Conservation (phyloP, 305 asterid species). For the Rubia peregrina region DNA sequence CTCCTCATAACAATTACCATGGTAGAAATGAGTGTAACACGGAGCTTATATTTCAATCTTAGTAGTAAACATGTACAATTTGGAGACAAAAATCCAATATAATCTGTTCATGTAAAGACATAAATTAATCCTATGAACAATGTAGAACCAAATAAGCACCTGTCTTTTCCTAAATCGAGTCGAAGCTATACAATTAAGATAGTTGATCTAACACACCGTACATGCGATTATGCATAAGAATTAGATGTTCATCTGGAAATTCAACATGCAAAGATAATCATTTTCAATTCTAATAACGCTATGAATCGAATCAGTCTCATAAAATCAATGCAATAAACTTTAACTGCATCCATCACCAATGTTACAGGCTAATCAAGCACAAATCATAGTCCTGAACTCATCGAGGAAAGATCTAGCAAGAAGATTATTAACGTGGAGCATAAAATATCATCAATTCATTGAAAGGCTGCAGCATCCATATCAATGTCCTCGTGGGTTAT, state of each 20-base stretch:
- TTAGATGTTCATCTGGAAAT: background rate
- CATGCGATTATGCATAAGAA: background rate
- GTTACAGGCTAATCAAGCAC: background rate
- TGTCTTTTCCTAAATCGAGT: too few species aligned
- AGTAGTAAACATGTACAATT: background rate
- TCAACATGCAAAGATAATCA: background rate
- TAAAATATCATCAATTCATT: background rate
- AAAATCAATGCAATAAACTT: background rate
- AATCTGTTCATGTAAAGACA: background rate
- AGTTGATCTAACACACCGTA: background rate
- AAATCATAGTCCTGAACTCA: too few species aligned
- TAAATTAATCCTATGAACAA: background rate
- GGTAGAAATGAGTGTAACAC: background rate
- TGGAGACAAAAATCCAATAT: background rate
- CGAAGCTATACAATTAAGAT: too few species aligned
- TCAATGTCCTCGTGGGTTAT: too few species aligned
- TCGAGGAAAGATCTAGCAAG: slow-evolving; percentile 7
- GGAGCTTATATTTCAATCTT: background rate
- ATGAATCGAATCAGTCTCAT: background rate
- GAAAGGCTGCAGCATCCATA: too few species aligned
- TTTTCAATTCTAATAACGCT: background rate
- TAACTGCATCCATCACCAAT: background rate
- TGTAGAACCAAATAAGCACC: background rate
- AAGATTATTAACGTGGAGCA: background rate
- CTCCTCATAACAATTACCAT: background rate